Evolutionary conservation across 331 rosid genomes (phyloP), one percentile per base, ranked within the genome.

Genomic region (Acacia concinna): DNA sequence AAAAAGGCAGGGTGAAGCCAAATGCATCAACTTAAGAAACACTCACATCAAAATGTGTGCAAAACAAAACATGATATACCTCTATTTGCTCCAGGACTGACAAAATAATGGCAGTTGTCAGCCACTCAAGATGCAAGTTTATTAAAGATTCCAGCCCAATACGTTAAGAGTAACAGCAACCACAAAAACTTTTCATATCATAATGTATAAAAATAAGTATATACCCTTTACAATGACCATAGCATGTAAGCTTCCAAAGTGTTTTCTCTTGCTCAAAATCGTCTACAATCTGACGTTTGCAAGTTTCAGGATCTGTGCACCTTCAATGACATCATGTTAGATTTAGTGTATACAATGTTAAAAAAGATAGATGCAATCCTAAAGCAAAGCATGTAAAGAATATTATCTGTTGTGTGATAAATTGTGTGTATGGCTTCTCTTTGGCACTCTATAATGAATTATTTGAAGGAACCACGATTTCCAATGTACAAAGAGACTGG

Each of bases 221-320:
- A 41, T 90, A 94, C 98, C 88, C 84, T 88, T 71, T 91, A 84
- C 71, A 70, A 87, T 95, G 98, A 84, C 91, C 77, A 18, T 93
- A 95, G 91, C 98, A 93, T 2, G 97, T 91, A 76, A 95, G 93
- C 80, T 84, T 89, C 99, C 99, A 95, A 66, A 93, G 83, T 17
- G 99, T 97, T 73, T 84, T 90, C 90, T 93, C 99, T 4, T 78
- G 78, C 81, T 89, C 79, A 73, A 91, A 91, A 87, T 95, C 98
- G 68, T 89, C 93, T 52, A 66, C 90, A 49, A 93, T 86, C 81
- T 81, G 87, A 81, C 86, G 91, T 81, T 85, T 93, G 90, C 99
- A 95, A 70, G 64, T 52, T 80, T 91, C 96, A 18, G 89, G 93
- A 89, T 91, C 96, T 44, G 93, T 89, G 89, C 99, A 95, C 84